phyloP scores from a whole-genome alignment of 2,329 filamentous ascomycete genomes.

The Lachnellula suecica region DNA sequence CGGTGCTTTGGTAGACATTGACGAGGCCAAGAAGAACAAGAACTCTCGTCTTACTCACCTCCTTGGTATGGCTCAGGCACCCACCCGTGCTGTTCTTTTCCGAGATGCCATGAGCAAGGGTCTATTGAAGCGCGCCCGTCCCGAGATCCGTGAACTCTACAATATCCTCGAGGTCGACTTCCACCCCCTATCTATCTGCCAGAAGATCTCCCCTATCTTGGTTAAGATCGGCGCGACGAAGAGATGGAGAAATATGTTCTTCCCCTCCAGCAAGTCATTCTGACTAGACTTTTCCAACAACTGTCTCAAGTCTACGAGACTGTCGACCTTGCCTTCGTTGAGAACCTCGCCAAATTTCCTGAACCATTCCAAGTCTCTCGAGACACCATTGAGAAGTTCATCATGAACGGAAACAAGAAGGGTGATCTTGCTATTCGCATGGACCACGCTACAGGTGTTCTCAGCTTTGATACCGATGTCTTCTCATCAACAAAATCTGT shows the following conservation, averaged over 20 bases:
- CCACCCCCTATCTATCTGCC: constrained; percentile 96
- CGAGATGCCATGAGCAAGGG: constrained; percentile 95
- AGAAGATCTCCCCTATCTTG: constrained; percentile 97
- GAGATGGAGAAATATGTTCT: constrained; percentile 98
- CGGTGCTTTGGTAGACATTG: constrained; percentile 92
- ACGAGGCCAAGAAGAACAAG: constrained; percentile 98
- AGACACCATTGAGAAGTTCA: constrained; percentile 97
- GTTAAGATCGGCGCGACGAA: constrained; percentile 88
- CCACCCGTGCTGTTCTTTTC: constrained; percentile 88
- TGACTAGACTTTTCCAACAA: constrained; percentile 98
- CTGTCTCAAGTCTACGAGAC: constrained; percentile 98
- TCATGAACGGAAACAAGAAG: constrained; percentile 99
- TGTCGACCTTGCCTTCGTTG: constrained; percentile 89
- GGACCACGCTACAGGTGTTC: constrained; percentile 89
- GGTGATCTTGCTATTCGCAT: constrained; percentile 94
- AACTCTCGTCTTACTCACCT: constrained; percentile 96
- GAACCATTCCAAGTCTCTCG: constrained; percentile 92
- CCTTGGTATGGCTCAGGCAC: constrained; percentile 86
- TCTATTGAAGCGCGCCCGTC: constrained; percentile 84
- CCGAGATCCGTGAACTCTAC: constrained; percentile 96
- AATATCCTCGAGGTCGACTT: constrained; percentile 99
- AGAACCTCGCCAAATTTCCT: constrained; percentile 91
- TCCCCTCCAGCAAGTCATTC: constrained; percentile 96
- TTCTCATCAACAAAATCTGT: constrained; percentile 95
- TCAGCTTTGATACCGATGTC: constrained; percentile 97